Evolutionary conservation across 2,329 filamentous ascomycete genomes (phyloP), one percentile per base, ranked within the genome.

Genomic region (Aspergillus pseudoglaucus): DNA sequence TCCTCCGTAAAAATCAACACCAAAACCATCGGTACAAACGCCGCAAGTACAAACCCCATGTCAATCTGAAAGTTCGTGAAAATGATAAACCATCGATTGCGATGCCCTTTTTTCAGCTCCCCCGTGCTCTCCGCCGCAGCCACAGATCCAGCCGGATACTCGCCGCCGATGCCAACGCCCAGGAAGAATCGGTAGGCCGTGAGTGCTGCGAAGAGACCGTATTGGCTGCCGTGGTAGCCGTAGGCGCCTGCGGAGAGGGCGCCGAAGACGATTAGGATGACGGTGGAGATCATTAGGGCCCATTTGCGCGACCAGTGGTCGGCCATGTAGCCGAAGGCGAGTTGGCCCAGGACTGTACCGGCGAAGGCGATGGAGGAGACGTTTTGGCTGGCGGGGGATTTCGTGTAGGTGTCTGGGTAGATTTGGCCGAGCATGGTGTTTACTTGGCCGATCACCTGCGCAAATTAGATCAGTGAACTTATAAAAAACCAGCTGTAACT

Each of bases 21-120:
- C 23, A 85, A 66, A 41, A 86, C 73, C 69, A 83, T 83, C 0
- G 89, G 87, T 1, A 93, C 82, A 52, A 95, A 81, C 0, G 87
- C 84, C 7, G 88, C 84, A 47, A 91, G 75, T 1, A 94, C 86
- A 55, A 94, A 95, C 1, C 88, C 90, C 46, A 82, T 80, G 62
- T 94, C 88, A 51, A 95, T 94, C 75, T 90, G 87, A 20, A 86
- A 82, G 67, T 94, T 94, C 42, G 88, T 95, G 67, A 93, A 94
- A 54, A 95, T 76, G 58, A 91, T 88, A 63, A 90, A 96, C 88
- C 89, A 95, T 35, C 86, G 78, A 63, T 96, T 91, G n/a, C 90
- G 78, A 14, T 85, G 85, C 9, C 90, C 90, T 14, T 71, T 67
- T 66, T 89, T 88, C 50, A 96, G 75, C 63, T 94, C 88, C 18